Conservation (phyloP, 257 asterid species). For the Dorcoceras hygrometricum region DNA sequence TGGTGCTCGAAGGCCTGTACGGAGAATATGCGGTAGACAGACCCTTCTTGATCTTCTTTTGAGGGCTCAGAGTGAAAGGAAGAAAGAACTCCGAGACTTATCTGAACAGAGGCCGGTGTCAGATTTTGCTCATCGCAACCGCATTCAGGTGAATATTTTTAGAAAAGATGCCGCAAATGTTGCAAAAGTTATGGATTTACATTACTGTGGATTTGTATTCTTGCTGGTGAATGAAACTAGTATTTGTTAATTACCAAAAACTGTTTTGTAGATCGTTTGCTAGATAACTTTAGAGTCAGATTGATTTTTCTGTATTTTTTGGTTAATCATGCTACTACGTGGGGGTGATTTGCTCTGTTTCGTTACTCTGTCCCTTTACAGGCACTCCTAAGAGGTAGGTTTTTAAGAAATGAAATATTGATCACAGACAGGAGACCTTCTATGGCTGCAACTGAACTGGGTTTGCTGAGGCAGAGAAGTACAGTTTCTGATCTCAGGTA, state of each 20-base stretch:
- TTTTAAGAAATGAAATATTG: slow-evolving; percentile 52
- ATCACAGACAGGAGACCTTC: slow-evolving; percentile 50
- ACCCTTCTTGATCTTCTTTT: slow-evolving; percentile 78
- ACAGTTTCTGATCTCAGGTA: slow-evolving; percentile 90
- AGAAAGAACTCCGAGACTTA: slow-evolving; percentile 58
- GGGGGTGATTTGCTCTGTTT: not conserved
- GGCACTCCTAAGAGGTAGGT: slow-evolving; percentile 84
- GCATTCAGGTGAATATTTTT: slow-evolving; percentile 66
- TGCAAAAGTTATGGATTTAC: not conserved
- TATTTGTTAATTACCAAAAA: not conserved
- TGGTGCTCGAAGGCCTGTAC: slow-evolving; percentile 53
- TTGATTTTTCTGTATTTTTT: not conserved
- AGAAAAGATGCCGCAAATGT: not conserved
- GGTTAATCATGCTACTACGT: not conserved
- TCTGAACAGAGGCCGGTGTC: slow-evolving; percentile 64
- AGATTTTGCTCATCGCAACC: slow-evolving; percentile 76
- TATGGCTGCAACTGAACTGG: slow-evolving; percentile 66
- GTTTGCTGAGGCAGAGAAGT: slow-evolving; percentile 64
- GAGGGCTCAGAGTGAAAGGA: slow-evolving; percentile 71
- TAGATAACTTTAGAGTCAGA: not conserved
- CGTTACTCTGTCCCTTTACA: slow-evolving; percentile 29
- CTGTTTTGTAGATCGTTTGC: not conserved
- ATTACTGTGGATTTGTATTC: not conserved
- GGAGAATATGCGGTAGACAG: slow-evolving; percentile 83
- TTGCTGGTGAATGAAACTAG: not conserved